Conservation (phyloP, 2,329 filamentous ascomycete species). For the Fusarium sacchari region DNA sequence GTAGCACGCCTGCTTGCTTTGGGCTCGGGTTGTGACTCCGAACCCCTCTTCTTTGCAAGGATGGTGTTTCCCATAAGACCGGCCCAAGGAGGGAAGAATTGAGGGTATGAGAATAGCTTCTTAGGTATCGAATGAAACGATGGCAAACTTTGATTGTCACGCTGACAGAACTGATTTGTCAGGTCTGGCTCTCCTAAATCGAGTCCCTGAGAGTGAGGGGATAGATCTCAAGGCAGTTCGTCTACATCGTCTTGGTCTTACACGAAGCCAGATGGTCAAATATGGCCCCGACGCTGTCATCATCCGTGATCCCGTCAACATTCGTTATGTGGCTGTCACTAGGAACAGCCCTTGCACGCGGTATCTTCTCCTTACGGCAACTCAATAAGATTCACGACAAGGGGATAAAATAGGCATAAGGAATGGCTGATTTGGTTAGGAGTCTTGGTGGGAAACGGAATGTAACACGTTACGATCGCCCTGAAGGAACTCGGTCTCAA, state of each 20-base stretch:
- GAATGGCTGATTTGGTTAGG: not conserved
- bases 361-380: not conserved
- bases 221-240: conserved; percentile 3
- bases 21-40: no score
- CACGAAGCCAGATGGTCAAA: not conserved
- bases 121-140: not conserved
- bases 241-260: not conserved
- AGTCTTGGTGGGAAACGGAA: not conserved
- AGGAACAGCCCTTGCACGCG: not conserved
- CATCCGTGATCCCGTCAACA: not conserved
- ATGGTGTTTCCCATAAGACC: not conserved
- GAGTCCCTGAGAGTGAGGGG: conserved; percentile 7
- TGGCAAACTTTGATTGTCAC: conserved; percentile 1
- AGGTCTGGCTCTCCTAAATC: not conserved
- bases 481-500: not conserved
- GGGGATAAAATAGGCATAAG: not conserved
- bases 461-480: not conserved
- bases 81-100: not conserved
- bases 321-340: not conserved
- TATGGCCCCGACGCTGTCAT: not conserved
- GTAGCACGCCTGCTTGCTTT: not conserved
- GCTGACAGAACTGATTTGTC: conserved; percentile 1
- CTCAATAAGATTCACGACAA: not conserved
- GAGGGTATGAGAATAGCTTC: not conserved
- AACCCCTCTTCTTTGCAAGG: not conserved